A percentile compares a stretch with the other conserved stretches of the same genome.
These are phyloP conservation scores for Alternaria triticimaculans DNA, from an alignment of 2,329 filamentous ascomycete genomes.

Conservation along the genomic window DNA sequence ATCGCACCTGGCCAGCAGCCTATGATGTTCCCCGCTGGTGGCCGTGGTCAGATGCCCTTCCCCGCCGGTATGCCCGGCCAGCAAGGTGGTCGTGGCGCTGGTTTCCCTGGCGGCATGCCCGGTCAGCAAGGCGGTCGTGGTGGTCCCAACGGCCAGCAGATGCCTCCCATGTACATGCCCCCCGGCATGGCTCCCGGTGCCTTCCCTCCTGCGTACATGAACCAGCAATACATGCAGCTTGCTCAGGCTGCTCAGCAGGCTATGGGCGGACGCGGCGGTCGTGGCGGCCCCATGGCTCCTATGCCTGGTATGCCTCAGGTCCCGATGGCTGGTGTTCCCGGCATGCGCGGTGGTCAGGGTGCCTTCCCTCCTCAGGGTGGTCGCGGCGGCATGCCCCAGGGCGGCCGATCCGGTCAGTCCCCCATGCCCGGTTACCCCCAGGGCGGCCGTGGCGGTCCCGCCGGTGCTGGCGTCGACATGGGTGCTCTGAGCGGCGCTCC, in stretches of 20 bases:
- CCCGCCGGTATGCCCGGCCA: slow-evolving; percentile 68
- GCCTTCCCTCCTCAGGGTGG: slow-evolving; percentile 49
- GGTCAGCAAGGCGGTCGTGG: slow-evolving; percentile 88
- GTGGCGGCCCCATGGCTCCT: slow-evolving; percentile 66
- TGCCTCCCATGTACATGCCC: slow-evolving; percentile 86
- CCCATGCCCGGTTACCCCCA: slow-evolving; percentile 43
- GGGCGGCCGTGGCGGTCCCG: slow-evolving; percentile 32
- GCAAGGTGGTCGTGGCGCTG: slow-evolving; percentile 82
- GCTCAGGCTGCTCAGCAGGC: slow-evolving; percentile 73
- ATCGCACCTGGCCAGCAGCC: slow-evolving; percentile 84
- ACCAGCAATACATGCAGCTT: slow-evolving; percentile 80
- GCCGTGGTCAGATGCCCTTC: slow-evolving; percentile 68
- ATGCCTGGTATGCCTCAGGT: slow-evolving; percentile 75
- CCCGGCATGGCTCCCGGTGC: slow-evolving; percentile 66
- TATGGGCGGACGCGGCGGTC: slow-evolving; percentile 59
- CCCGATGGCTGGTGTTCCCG: slow-evolving; percentile 62
- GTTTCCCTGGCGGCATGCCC: slow-evolving; percentile 81
- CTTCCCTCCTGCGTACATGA: slow-evolving; percentile 78
- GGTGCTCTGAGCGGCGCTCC: slow-evolving; percentile 60
- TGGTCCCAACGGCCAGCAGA: slow-evolving; percentile 75
- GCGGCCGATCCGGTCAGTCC: slow-evolving; percentile 41
- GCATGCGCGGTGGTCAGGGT: slow-evolving; percentile 51
- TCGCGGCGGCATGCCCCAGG: slow-evolving; percentile 43
- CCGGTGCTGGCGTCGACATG: slow-evolving; percentile 55
- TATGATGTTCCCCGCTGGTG: slow-evolving; percentile 61